phyloP scores from a whole-genome alignment of 805 yeast species.

The Metschnikowia sp. region DNA sequence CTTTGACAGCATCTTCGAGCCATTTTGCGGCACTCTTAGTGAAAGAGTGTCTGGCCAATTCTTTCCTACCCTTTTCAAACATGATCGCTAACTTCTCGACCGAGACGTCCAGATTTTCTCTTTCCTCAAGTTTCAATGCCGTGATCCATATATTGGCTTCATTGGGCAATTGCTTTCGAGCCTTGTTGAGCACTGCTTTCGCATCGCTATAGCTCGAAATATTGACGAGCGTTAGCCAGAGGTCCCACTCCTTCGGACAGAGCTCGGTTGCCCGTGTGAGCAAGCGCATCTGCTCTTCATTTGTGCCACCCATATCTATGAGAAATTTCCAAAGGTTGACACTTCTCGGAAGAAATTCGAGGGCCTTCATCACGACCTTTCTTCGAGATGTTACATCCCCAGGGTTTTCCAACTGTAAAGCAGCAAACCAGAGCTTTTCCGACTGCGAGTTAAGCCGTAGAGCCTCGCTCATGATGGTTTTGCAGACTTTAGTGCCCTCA shows the following conservation, averaged over 20 bases:
- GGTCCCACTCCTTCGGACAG: constrained; percentile 57
- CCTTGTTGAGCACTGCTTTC: constrained; percentile 51
- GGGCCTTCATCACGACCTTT: constrained; percentile 63
- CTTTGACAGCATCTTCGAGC: constrained; percentile 51
- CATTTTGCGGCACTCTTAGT: constrained; percentile 40
- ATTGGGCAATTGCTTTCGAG: constrained; percentile 45
- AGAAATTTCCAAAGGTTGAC: constrained; percentile 67
- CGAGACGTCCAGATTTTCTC: constrained; percentile 44
- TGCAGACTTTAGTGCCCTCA: constrained; percentile 44
- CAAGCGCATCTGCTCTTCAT: constrained; percentile 48
- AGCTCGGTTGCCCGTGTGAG: constrained; percentile 64
- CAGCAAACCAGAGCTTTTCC: constrained; percentile 68
- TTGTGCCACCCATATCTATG: constrained; percentile 55
- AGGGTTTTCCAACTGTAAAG: constrained; percentile 55
- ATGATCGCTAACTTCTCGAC: constrained; percentile 46
- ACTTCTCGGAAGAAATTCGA: constrained; percentile 59
- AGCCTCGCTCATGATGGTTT: constrained; percentile 62
- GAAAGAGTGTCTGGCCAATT: constrained; percentile 27
- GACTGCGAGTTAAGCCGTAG: constrained; percentile 55
- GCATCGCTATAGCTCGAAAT: constrained; percentile 48
- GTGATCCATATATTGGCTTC: constrained; percentile 55
- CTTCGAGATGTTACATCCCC: constrained; percentile 49
- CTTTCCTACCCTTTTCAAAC: constrained; percentile 46
- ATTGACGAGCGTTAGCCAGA: constrained; percentile 62
- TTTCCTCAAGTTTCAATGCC: constrained; percentile 62